Percentiles rank a stretch among this genome's conserved stretches.
These are phyloP conservation scores for Entomortierella beljakovae DNA, from an alignment of 192 early-diverging fungal genomes.

Conservation along the genomic window DNA sequence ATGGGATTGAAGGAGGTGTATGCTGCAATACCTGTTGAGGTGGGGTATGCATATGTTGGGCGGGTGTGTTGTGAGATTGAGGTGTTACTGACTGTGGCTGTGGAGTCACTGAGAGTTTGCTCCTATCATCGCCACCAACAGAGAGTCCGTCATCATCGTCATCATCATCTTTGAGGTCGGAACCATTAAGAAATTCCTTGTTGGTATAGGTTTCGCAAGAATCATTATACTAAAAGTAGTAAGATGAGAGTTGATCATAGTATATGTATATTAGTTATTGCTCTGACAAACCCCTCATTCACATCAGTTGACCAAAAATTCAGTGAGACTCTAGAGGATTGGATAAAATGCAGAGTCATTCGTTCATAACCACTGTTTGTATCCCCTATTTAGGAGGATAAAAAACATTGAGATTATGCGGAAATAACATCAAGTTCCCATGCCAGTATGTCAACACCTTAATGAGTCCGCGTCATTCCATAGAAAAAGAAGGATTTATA, in stretches of 20 bases:
- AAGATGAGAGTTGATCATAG: not conserved
- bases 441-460: too few species aligned
- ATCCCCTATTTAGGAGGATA: not conserved
- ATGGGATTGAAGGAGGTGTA: constrained; percentile 36
- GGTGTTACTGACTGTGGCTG: constrained; percentile 38
- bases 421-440: not conserved
- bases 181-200: constrained; percentile 46
- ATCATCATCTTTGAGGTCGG: constrained; percentile 36
- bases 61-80: constrained; percentile 35
- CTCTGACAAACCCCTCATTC: constrained; percentile 2
- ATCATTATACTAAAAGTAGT: constrained; percentile 36
- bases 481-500: not conserved
- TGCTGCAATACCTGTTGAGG: constrained; percentile 32
- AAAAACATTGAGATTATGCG: not conserved
- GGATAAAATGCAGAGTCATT: not conserved
- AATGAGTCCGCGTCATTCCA: too few species aligned
- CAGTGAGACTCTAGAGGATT: too few species aligned
- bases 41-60: constrained; percentile 42
- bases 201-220: constrained; percentile 52
- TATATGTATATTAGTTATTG: too few species aligned
- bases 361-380: not conserved
- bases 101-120: constrained; percentile 46
- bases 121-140: constrained; percentile 45
- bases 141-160: constrained; percentile 49
- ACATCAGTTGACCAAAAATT: not conserved